Conservation (phyloP, 1,284 basidiomycete species). For the Sanghuangporus sanghuang region DNA sequence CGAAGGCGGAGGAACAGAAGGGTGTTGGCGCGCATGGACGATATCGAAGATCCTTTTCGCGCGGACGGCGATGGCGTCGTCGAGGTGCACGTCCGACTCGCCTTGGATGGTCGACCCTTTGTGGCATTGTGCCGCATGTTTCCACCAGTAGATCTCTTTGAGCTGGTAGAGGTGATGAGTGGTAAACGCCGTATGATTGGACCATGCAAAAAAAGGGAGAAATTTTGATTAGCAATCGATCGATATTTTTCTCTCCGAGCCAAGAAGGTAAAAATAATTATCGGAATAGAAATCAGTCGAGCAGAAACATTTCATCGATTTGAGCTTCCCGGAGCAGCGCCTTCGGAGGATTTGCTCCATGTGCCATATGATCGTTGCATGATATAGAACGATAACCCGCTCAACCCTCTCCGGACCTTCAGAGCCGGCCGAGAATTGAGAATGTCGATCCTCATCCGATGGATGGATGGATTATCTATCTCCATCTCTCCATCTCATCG, state of each 20-base stretch:
- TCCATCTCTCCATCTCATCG: neutral
- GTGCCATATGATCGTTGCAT: neutral
- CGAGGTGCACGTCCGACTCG: constrained; percentile 47
- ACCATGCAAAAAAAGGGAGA: neutral
- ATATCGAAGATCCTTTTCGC: constrained; percentile 11
- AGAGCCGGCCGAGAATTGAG: neutral
- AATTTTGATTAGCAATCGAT: constrained; percentile 1
- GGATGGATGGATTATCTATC: neutral
- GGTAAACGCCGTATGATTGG: neutral
- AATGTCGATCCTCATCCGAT: neutral
- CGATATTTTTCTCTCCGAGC: neutral
- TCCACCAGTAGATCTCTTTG: constrained; percentile 78
- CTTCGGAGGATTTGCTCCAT: no score
- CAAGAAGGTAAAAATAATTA: neutral
- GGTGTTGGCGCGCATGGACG: neutral
- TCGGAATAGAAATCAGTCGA: neutral
- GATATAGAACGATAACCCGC: neutral
- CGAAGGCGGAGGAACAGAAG: neutral
- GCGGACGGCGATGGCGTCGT: constrained; percentile 32
- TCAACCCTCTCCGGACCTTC: neutral
- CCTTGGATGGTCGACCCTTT: constrained; percentile 48
- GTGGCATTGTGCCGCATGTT: constrained; percentile 71
- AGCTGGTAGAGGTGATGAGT: constrained; percentile 38
- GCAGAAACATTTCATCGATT: neutral
- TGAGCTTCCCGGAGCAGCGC: neutral